phyloP scores from a whole-genome alignment of 345 rosid species.

The Brassica napus region Da-Ae NC_063448.1:12659501-12660000 shows the following conservation, averaged over 20 bases:
- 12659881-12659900: not conserved
- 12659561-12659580: not conserved
- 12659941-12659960: not conserved
- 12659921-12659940: not conserved
- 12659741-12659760: not conserved
- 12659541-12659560: not conserved
- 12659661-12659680: constrained; percentile 14
- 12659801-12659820: not conserved
- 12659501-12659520: too few species aligned
- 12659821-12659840: not conserved
- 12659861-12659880: not conserved
- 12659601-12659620: constrained; percentile 1
- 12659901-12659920: not conserved
- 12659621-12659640: not conserved
- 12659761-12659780: constrained; percentile 3
- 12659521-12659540: too few species aligned
- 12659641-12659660: not conserved
- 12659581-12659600: not conserved
- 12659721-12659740: constrained; percentile 7
- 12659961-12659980: not conserved
- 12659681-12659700: constrained; percentile 20
- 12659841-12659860: not conserved
- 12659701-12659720: not conserved
- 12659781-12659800: not conserved
- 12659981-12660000: not conserved